Evolutionary conservation across 768 basidiomycete genomes (phyloP).

Genomic region (Psilocybe azurescens): DNA sequence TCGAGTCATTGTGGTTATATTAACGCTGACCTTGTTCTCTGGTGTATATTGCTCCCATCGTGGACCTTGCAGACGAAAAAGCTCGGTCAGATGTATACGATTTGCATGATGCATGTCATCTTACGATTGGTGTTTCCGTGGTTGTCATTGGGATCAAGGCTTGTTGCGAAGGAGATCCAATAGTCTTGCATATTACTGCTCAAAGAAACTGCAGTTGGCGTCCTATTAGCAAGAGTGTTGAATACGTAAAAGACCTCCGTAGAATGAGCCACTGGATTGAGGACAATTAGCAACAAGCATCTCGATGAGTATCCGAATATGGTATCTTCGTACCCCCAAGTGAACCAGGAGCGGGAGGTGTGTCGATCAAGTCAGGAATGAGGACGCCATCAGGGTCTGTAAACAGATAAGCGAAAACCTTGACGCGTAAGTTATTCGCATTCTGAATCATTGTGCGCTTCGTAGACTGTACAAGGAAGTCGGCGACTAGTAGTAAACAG

Average conservation of each 20-base stretch:
- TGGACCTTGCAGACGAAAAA: conserved; percentile 5
- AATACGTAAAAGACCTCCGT: conserved; percentile 37
- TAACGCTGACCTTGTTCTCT: conserved; percentile 6
- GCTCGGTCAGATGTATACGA: background rate
- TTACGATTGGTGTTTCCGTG: conserved; percentile 20
- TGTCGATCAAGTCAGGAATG: conserved; percentile 14
- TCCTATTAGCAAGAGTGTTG: conserved; percentile 24
- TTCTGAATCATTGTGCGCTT: conserved; percentile 37
- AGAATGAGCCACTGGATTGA: conserved; percentile 19
- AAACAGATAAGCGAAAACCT: conserved; percentile 44
- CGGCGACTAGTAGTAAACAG: conserved; percentile 24
- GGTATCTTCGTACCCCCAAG: conserved; percentile 29
- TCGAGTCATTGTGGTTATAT: background rate
- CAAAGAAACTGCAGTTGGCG: conserved; percentile 18
- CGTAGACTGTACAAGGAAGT: conserved; percentile 32
- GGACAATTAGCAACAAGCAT: background rate
- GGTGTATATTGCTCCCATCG: conserved; percentile 13
- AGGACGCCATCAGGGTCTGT: conserved; percentile 30
- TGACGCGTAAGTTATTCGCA: conserved; percentile 38
- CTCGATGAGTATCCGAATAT: background rate
- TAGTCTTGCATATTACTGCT: conserved; percentile 40
- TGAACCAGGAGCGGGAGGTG: conserved; percentile 22
- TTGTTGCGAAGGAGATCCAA: conserved; percentile 42
- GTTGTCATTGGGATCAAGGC: conserved; percentile 40
- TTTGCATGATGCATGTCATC: background rate